Conservation (phyloP, 495 filamentous ascomycete species). For the Aspergillus affinis region DNA sequence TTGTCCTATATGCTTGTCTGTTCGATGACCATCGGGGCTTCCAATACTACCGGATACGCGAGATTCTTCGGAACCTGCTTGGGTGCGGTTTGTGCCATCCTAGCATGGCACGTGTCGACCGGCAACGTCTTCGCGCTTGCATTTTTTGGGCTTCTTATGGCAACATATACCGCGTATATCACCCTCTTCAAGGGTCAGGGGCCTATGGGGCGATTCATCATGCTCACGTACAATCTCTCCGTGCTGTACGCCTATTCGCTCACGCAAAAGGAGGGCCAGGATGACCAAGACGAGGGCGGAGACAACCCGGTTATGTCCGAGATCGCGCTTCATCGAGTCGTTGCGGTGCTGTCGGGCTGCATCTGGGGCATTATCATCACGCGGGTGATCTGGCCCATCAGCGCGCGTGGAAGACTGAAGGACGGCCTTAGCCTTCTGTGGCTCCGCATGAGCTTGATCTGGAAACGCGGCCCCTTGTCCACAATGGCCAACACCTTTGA, state of each 20-base stretch:
- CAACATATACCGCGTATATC: conserved; percentile 81
- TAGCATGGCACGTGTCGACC: conserved; percentile 71
- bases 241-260: conserved; percentile 93
- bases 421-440: conserved; percentile 82
- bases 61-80: conserved; percentile 87
- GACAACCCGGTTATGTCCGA: conserved; percentile 77
- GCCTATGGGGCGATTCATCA: conserved; percentile 86
- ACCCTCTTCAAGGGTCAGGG: conserved; percentile 82
- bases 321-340: conserved; percentile 86
- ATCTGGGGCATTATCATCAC: conserved; percentile 93
- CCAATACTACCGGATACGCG: conserved; percentile 84
- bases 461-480: conserved; percentile 91
- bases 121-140: conserved; percentile 73
- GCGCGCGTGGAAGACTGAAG: conserved; percentile 80
- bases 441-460: conserved; percentile 92
- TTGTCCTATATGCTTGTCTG: conserved; percentile 98
- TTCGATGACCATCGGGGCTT: conserved; percentile 93
- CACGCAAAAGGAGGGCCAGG: conserved; percentile 66
- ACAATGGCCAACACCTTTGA: conserved; percentile 56
- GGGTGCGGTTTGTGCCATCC: conserved; percentile 71
- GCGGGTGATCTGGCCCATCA: conserved; percentile 88
- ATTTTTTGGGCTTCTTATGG: conserved; percentile 75
- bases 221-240: conserved; percentile 96
- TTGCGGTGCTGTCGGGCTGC: conserved; percentile 83
- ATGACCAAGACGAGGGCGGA: conserved; percentile 82